Conservation (phyloP, 2,329 filamentous ascomycete species). For the Exophiala dermatitidis region DNA sequence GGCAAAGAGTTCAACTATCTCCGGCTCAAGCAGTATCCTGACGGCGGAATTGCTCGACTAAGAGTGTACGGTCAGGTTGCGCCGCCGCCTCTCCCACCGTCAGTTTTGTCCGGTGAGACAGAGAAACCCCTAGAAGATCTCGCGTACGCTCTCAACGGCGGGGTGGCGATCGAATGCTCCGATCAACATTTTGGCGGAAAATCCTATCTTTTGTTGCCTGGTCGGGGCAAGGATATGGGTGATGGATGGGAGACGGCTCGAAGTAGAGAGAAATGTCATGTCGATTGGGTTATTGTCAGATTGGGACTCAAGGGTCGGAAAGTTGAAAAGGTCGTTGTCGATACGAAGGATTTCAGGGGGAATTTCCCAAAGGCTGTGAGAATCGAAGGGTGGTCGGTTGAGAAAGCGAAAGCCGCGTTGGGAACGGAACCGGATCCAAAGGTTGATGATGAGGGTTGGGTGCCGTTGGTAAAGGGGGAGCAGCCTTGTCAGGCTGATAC, state of each 20-base stretch:
- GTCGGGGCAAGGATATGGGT: constrained; percentile 40
- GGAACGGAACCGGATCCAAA: constrained; percentile 29
- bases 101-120: constrained; percentile 8
- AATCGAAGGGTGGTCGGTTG: constrained; percentile 32
- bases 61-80: constrained; percentile 39
- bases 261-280: constrained; percentile 35
- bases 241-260: constrained; percentile 41
- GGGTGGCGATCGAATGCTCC: constrained; percentile 35
- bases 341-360: constrained; percentile 42
- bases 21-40: constrained; percentile 40
- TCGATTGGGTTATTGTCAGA: constrained; percentile 38
- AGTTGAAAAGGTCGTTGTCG: constrained; percentile 36
- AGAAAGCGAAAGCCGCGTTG: constrained; percentile 24
- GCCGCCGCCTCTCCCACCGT: constrained; percentile 28
- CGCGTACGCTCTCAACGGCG: constrained; percentile 37
- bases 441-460: constrained; percentile 34
- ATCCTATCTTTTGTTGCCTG: constrained; percentile 37
- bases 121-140: constrained; percentile 33
- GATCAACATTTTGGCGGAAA: constrained; percentile 39
- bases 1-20: constrained; percentile 39
- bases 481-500: constrained; percentile 36
- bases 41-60: constrained; percentile 40
- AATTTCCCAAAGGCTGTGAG: constrained; percentile 39
- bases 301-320: constrained; percentile 35
- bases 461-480: constrained; percentile 34